phyloP scores from a whole-genome alignment of 2,329 filamentous ascomycete species.

The Fusarium sp. region DNA sequence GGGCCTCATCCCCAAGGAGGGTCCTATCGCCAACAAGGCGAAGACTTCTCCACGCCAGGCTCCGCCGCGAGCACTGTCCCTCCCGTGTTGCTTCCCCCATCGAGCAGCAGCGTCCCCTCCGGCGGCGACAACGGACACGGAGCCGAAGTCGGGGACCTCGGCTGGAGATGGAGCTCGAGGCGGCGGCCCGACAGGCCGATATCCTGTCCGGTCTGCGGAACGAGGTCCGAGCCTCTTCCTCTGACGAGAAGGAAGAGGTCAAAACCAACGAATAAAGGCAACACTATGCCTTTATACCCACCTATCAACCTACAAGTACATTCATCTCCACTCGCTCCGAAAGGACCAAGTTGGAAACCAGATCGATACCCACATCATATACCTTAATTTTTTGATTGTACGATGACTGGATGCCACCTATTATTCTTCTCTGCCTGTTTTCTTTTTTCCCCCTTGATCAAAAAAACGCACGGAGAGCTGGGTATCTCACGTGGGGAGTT shows the following conservation, averaged over 20 bases:
- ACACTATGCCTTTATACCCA: neutral
- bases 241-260: conserved; percentile 32
- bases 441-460: neutral
- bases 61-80: conserved; percentile 56
- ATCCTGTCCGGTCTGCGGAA: conserved; percentile 48
- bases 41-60: conserved; percentile 52
- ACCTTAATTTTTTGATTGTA: conserved; percentile 27
- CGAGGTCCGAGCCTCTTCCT: conserved; percentile 45
- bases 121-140: conserved; percentile 51
- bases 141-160: conserved; percentile 51
- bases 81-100: conserved; percentile 50
- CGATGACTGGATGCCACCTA: conserved; percentile 20
- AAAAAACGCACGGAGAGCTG: conserved; percentile 26
- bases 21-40: conserved; percentile 53
- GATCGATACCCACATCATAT: conserved; percentile 26
- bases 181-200: conserved; percentile 41
- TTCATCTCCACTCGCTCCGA: conserved; percentile 4
- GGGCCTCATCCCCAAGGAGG: conserved; percentile 47
- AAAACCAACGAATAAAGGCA: conserved; percentile 21
- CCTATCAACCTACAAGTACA: neutral
- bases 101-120: conserved; percentile 43
- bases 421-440: conserved; percentile 6
- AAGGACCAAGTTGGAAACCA: conserved; percentile 23
- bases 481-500: conserved; percentile 26
- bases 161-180: conserved; percentile 44